Base-by-base conservation (phyloP, 805 yeast genomes). In the Candida taoyuanica region DNA sequence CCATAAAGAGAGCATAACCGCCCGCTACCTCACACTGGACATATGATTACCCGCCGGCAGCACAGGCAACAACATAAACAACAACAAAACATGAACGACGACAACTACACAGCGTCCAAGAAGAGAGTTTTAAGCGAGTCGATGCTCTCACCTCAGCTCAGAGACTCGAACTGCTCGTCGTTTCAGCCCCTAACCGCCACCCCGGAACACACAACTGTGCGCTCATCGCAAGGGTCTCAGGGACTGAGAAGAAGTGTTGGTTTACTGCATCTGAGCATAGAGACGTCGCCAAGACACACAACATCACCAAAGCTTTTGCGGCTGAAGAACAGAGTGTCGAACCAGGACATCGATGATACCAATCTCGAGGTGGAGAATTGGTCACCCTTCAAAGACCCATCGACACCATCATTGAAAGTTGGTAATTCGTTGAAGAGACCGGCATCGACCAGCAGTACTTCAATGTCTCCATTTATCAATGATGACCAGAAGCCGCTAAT, bases 241-340 rank as follows among this genome's bases (percentile, higher is more conserved):
- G 63, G 64, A 14, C 42, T 74, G 26, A 68, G 77, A 44, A 64
- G 81, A 58, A 72, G 78, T 62, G 72, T 67, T 2, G 78, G 78
- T 2, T 57, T 73, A 8, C 50, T 75, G 44, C 74, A 75, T 39
- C 48, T 75, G 34, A 71, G 77, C 11, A 52, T 73, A 17, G 73
- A 68, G 31, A 63, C 58, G 34, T 55, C 68, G 2, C 63, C 59
- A 26, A 43, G 42, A 5, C 30, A 39, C 2, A 25, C 46, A 4
- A 46, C 53, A 1, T 53, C 59, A 2, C 48, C 60, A 29, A 53
- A 51, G 36, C 31, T 48, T 6, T 35, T 50, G 2, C 32, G 44
- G 20, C 26, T 50, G 29, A 52, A 50, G 47, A 47, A 43, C 44
- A 48, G 45, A 25, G 36, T 41, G 1, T 33, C 50, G 0, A 37